A percentile compares a stretch with the other conserved stretches of the same genome.
phyloP scores from a whole-genome alignment of 495 filamentous ascomycete species.

The Penicillium crystallinum region DNA sequence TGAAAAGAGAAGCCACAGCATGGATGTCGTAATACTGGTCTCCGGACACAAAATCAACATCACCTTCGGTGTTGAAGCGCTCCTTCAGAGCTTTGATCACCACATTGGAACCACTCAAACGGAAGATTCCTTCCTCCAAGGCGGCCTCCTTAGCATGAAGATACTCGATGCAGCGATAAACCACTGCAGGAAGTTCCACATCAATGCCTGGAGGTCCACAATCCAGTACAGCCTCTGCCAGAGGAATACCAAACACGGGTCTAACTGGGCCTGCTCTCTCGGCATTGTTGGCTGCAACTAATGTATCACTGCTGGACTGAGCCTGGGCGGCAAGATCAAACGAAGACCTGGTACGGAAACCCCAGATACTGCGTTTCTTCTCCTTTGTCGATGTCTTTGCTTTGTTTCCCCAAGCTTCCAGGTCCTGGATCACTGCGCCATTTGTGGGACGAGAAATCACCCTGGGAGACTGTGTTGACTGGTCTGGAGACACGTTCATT shows the following conservation, averaged over 20 bases:
- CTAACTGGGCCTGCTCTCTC: slow-evolving; percentile 56
- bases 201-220: slow-evolving; percentile 65
- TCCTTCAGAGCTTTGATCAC: slow-evolving; percentile 88
- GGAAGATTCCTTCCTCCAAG: slow-evolving; percentile 91
- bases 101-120: slow-evolving; percentile 88
- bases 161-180: slow-evolving; percentile 95
- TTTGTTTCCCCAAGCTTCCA: slow-evolving; percentile 83
- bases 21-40: slow-evolving; percentile 93
- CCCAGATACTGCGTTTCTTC: slow-evolving; percentile 92
- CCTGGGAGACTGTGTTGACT: slow-evolving; percentile 42
- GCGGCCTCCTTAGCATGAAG: slow-evolving; percentile 77
- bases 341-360: slow-evolving; percentile 68
- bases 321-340: slow-evolving; percentile 49
- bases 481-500: slow-evolving; percentile 16
- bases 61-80: slow-evolving; percentile 89
- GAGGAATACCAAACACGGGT: slow-evolving; percentile 78
- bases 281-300: slow-evolving; percentile 34
- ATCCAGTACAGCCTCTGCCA: slow-evolving; percentile 81
- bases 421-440: slow-evolving; percentile 77
- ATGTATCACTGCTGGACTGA: slow-evolving; percentile 33
- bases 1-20: slow-evolving; percentile 89
- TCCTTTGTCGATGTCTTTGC: slow-evolving; percentile 57
- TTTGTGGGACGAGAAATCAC: slow-evolving; percentile 85
- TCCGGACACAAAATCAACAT: slow-evolving; percentile 80
- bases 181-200: slow-evolving; percentile 83